Evolutionary conservation across 2,329 filamentous ascomycete genomes (phyloP).

Genomic region (Trichoderma oligosporum): DNA sequence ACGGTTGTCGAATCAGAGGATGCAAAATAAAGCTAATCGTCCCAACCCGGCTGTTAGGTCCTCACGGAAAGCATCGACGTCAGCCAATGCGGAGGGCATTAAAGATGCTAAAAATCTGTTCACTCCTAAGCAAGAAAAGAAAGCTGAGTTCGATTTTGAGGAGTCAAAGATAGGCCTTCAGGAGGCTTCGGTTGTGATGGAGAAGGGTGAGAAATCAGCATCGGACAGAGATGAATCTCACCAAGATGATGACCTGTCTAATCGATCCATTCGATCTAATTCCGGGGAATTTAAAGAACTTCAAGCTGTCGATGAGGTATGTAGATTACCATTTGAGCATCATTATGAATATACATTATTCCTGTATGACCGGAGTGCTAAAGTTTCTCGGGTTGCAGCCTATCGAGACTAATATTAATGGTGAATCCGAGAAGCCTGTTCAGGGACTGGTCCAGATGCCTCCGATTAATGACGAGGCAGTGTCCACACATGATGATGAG

Average conservation of each 20-base stretch:
- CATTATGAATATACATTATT: neutral
- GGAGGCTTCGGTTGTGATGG: neutral
- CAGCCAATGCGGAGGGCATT: neutral
- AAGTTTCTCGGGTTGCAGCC: neutral
- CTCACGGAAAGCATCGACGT: neutral
- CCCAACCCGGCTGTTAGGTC: neutral
- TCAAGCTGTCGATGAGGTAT: neutral
- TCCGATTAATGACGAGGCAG: neutral
- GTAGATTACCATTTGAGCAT: neutral
- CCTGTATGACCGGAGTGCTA: neutral
- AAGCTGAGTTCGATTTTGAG: neutral
- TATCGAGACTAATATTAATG: neutral
- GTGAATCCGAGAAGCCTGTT: neutral
- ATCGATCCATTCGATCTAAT: neutral
- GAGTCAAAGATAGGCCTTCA: neutral
- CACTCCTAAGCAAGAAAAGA: neutral
- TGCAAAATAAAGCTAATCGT: constrained; percentile 14
- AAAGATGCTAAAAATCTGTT: neutral
- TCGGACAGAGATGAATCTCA: neutral
- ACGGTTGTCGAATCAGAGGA: constrained; percentile 27
- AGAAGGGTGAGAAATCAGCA: neutral
- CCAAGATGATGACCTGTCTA: neutral
- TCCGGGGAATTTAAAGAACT: neutral
- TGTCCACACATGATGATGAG: neutral
- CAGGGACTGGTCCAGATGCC: neutral